Base-by-base conservation (phyloP, 2,329 filamentous ascomycete species). In the Emmonsiellopsis sp. region DNA sequence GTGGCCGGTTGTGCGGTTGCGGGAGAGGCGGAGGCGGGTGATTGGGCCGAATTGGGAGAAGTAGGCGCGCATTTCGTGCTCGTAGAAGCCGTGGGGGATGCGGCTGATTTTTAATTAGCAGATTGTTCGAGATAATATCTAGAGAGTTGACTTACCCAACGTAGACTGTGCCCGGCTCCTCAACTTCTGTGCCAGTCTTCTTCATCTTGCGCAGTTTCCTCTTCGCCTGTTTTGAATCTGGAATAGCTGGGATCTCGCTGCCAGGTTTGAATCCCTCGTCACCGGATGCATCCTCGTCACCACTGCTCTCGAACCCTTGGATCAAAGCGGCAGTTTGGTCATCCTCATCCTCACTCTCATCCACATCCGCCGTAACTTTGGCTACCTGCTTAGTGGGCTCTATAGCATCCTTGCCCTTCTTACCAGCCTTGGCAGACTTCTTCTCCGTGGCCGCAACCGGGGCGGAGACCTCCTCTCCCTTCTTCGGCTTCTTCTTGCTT, bases 31-130 rank as follows among this genome's bases (percentile, higher is more conserved):
- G 54, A 96, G 79, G 53, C 77, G 83, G 51, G 77, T 81, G 63
- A 98, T 89, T 11, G 82, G 77, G 61, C 93, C 93, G 62, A 98
- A 98, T 71, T 98, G 93, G 52, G 84, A 81, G 67, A 97, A 95
- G 77, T 97, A 98, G 59, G 85, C 83, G 62, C 83, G 84, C 86
- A 98, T 94, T 74, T 97, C 87, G 65, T 90, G 82, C 75, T 98
- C 93, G 78, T 92, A 97, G 82, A 98, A 98, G 73, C 93, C 88
- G 73, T 93, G 89, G 40, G 91, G 91, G 56, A 95, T 85, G 59
- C 90, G 89, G 53, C 80, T 80, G 7, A 41, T 30, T 53, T 49
- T 51, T 43, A 51, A 31, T 55, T 50, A 60, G 62, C 55, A 64
- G 55, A 46, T 52, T 50, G 52, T 34, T 34, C n/a, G 37, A 32